Evolutionary conservation across 2,329 filamentous ascomycete species (phyloP), one percentile per base, ranked within the genome.

Genomic region (Fusarium nodosum): DNA sequence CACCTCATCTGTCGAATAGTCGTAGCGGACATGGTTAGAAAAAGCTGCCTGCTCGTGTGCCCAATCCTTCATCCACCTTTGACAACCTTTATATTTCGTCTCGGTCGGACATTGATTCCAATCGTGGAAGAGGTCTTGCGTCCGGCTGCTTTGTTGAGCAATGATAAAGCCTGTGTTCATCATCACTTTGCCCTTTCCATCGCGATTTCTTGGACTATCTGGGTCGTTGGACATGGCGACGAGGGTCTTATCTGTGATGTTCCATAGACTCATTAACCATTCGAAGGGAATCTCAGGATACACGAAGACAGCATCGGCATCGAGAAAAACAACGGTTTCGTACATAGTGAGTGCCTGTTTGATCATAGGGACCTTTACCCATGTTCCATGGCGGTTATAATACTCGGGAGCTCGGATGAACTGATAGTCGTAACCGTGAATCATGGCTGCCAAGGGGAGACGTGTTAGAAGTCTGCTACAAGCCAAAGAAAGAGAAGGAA

Each of bases 381-480:
- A 85, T 16, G 82, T 84, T 36, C 79, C 78, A 72, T 78, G 79
- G 55, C 81, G 80, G 46, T 81, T 78, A 3, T 72, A 68, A 59
- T 81, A 80, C 42, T 79, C 75, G 41, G 80, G 77, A 1, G 80
- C 80, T 61, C 79, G 80, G 39, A 84, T 77, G 60, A 83, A 81
- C 56, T 82, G 82, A 75, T 84, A 85, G 56, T 83, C 81, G 72
- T 84, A 84, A 22, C 82, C 82, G 74, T 85, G 83, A 60, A 85
- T 83, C 68, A 75, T 69, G 8, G 74, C 74, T 75, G 13, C 8
- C 13, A 7, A 1, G 4, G 8, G 11, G n/a, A 28, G 24, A 12
- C n/a, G 3, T 7, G n/a, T 50, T 18, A 30, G 26, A 36, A 3
- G 28, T 15, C 4, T 24, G 6, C 15, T 13, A 3, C 20, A 20